phyloP scores from a whole-genome alignment of 1,139 yeast genomes.

The Yamadazyma oceani region DNA sequence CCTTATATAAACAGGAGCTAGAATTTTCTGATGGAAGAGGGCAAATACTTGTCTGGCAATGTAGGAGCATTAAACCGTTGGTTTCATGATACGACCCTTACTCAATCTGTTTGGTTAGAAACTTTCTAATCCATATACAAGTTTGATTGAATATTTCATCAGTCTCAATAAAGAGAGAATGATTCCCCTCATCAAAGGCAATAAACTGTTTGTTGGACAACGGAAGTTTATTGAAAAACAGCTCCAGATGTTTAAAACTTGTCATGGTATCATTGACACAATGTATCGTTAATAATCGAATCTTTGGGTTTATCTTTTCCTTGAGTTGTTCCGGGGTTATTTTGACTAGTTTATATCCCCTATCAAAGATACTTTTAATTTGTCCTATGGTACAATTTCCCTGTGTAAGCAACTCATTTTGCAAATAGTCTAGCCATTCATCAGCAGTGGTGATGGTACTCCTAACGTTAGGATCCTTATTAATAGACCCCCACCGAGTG shows the following conservation, averaged over 20 bases:
- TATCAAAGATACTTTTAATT: slow-evolving; percentile 18
- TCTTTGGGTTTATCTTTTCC: slow-evolving; percentile 8
- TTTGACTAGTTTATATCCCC: slow-evolving; percentile 18
- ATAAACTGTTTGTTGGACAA: slow-evolving; percentile 17
- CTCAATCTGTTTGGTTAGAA: no score
- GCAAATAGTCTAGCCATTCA: slow-evolving; percentile 20
- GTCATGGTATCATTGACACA: slow-evolving; percentile 20
- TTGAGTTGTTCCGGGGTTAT: slow-evolving; percentile 7
- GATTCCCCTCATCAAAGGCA: slow-evolving; percentile 16
- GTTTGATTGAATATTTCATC: slow-evolving; percentile 19
- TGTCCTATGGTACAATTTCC: slow-evolving; percentile 22
- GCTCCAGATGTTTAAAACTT: slow-evolving; percentile 16
- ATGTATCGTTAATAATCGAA: slow-evolving; percentile 19
- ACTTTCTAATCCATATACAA: slow-evolving; percentile 13
- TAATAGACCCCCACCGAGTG: slow-evolving; percentile 15
- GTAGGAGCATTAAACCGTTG: slow-evolving; percentile 6
- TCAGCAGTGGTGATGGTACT: slow-evolving; percentile 20
- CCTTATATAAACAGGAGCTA: no score
- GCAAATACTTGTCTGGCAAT: slow-evolving; percentile 11
- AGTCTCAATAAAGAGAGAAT: slow-evolving; percentile 23
- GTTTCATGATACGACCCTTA: no score
- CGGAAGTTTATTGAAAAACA: slow-evolving; percentile 17
- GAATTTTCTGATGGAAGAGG: no score
- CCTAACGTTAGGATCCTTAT: slow-evolving; percentile 10
- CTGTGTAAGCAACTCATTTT: slow-evolving; percentile 18